Evolutionary conservation across 2,329 filamentous ascomycete species (phyloP), one percentile per base, ranked within the genome.

Genomic region (Penicillium decumbens): DNA sequence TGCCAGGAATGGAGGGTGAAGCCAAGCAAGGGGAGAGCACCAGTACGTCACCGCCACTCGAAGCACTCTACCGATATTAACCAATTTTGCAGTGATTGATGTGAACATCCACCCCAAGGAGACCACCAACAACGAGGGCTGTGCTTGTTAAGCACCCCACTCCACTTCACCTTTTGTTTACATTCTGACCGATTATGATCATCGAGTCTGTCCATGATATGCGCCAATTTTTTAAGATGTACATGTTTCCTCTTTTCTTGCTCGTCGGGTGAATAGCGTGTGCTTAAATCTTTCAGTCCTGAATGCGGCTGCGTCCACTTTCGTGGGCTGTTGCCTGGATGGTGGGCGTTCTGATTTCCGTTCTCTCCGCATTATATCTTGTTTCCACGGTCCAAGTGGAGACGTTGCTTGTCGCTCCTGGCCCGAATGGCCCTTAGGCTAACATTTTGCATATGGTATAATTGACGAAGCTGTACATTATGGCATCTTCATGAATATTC

Each of bases 1-100:
- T 98, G 62, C 93, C 93, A 6, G 93, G 93, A 20, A 97, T 98
- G 93, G 93, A 98, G 72, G 90, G 89, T 12, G 85, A 90, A 60
- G 87, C 89, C 58, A 83, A 85, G 61, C 84, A 86, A 61, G 84
- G 84, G 52, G 85, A 88, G 60, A 82, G 77, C 71, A 89, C 92
- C 75, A 95, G 88, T 93, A 77, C 65, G 86, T 81, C 28, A 37
- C 5, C 47, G 28, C 42, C 9, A 5, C n/a, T 13, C 13, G 29
- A 30, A n/a, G 8, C 25, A 18, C n/a, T 13, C 37, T 32, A 30
- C 40, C 29, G 41, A 32, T 58, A 48, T 66, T 70, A 58, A 72
- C 52, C 10, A 32, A 6, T 2, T 49, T 29, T n/a, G 6, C 48
- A 93, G 89, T 93, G 88, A 95, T 95, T 67, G 89, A 95, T 74